Evolutionary conservation across 208 protist genomes (phyloP).

Genomic region (Crithidia brevicula): DNA sequence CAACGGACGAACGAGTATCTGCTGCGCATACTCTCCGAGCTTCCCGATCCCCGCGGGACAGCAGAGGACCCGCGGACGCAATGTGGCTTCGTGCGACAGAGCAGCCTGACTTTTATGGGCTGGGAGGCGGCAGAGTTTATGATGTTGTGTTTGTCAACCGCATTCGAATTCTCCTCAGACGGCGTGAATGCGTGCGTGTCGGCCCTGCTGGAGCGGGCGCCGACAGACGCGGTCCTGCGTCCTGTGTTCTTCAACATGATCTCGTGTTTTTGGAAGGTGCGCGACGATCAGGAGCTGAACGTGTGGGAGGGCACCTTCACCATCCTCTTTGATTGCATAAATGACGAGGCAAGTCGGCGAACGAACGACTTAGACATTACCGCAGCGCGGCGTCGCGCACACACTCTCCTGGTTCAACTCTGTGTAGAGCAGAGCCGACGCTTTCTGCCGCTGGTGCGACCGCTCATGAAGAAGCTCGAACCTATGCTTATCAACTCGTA

Average conservation of each 20-base stretch:
- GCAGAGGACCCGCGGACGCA: slow-evolving; percentile 58
- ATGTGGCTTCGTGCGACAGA: slow-evolving; percentile 74
- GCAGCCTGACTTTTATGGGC: slow-evolving; percentile 58
- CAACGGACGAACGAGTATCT: slow-evolving; percentile 61
- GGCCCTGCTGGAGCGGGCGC: slow-evolving; percentile 42
- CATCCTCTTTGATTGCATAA: slow-evolving; percentile 62
- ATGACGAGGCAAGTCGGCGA: slow-evolving; percentile 20
- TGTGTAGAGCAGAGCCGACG: slow-evolving; percentile 33
- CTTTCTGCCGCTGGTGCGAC: slow-evolving; percentile 23
- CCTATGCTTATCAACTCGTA: slow-evolving; percentile 44
- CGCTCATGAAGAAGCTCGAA: slow-evolving; percentile 47
- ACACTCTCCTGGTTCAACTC: slow-evolving; percentile 63
- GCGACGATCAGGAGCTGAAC: slow-evolving; percentile 45
- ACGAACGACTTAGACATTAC: slow-evolving; percentile 36
- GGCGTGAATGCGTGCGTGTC: slow-evolving; percentile 51
- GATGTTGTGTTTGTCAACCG: slow-evolving; percentile 60
- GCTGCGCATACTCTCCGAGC: slow-evolving; percentile 35
- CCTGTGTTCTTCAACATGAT: slow-evolving; percentile 88
- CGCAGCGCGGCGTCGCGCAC: slow-evolving; percentile 49
- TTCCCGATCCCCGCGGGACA: slow-evolving; percentile 59
- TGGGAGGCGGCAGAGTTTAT: slow-evolving; percentile 84
- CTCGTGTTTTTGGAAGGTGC: slow-evolving; percentile 69
- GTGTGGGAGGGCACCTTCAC: slow-evolving; percentile 68
- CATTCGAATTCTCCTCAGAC: slow-evolving; percentile 57
- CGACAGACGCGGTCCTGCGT: slow-evolving; percentile 75